These are phyloP conservation scores for Lathyrus oleraceus DNA, from an alignment of 306 rosid species.

Conservation along the genomic window DNA sequence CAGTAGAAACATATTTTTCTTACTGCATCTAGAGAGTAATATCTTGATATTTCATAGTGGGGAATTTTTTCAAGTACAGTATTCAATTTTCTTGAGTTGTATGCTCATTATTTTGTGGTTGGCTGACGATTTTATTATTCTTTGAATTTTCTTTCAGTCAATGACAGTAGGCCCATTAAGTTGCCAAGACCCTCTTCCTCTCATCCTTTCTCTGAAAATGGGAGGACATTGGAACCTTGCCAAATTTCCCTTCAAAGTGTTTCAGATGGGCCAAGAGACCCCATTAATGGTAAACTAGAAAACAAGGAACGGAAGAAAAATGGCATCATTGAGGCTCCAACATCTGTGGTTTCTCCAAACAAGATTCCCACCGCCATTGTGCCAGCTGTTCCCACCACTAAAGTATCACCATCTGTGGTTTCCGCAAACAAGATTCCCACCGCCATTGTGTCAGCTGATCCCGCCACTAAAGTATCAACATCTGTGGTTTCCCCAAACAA, in stretches of 20 bases:
- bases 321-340: slow-evolving; percentile 57
- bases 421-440: slow-evolving; percentile 40
- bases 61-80: neutral
- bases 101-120: slow-evolving; percentile 31
- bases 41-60: neutral
- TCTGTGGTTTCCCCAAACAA: slow-evolving; percentile 44
- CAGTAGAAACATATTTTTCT: slow-evolving; percentile 21
- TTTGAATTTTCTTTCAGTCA: slow-evolving; percentile 63
- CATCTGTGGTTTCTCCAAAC: slow-evolving; percentile 39
- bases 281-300: slow-evolving; percentile 48
- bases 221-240: slow-evolving; percentile 62
- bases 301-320: slow-evolving; percentile 57
- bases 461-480: slow-evolving; percentile 31
- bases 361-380: slow-evolving; percentile 32
- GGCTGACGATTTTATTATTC: slow-evolving; percentile 44
- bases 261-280: slow-evolving; percentile 50
- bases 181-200: slow-evolving; percentile 55
- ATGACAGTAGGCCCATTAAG: slow-evolving; percentile 69
- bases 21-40: slow-evolving; percentile 26
- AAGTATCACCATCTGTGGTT: slow-evolving; percentile 36
- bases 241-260: slow-evolving; percentile 48
- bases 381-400: slow-evolving; percentile 44
- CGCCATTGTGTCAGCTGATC: slow-evolving; percentile 44
- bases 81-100: slow-evolving; percentile 33
- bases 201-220: slow-evolving; percentile 60